Conservation (phyloP, 2,329 filamentous ascomycete genomes). For the Pseudogymnoascus sp. region DNA sequence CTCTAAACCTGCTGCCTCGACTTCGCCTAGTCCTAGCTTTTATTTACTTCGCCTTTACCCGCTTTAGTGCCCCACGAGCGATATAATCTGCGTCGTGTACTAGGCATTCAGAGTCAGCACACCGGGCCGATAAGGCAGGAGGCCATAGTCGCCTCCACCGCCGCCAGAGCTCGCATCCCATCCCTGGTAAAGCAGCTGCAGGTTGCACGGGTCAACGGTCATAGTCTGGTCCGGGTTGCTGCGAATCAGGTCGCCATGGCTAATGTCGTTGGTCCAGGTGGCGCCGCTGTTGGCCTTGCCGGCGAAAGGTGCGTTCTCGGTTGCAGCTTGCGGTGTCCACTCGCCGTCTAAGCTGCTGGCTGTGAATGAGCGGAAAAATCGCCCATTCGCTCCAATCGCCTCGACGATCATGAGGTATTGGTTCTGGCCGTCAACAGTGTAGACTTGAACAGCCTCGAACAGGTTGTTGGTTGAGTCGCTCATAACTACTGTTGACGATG, state of each 20-base stretch:
- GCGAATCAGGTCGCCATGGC: slow-evolving; percentile 55
- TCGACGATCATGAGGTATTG: slow-evolving; percentile 63
- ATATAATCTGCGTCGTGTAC: no score
- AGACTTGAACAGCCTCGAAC: slow-evolving; percentile 61
- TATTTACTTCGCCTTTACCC: no score
- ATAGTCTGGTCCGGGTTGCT: slow-evolving; percentile 52
- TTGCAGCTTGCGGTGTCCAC: slow-evolving; percentile 51
- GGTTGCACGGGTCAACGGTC: slow-evolving; percentile 54
- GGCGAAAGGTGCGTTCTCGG: slow-evolving; percentile 51
- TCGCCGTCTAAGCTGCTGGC: slow-evolving; percentile 45
- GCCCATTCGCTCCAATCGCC: slow-evolving; percentile 45
- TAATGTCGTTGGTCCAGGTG: slow-evolving; percentile 59
- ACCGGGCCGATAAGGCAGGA: slow-evolving; percentile 46
- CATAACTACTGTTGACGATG: slow-evolving; percentile 39
- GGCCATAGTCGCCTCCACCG: slow-evolving; percentile 38
- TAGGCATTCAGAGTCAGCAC: no score
- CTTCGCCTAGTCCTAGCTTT: no score
- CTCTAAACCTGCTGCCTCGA: no score
- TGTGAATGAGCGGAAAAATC: slow-evolving; percentile 61
- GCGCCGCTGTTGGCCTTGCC: slow-evolving; percentile 58
- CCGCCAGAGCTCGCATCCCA: slow-evolving; percentile 35
- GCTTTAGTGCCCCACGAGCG: no score
- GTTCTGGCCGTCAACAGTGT: slow-evolving; percentile 46
- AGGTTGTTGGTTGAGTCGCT: slow-evolving; percentile 47
- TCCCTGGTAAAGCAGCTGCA: slow-evolving; percentile 59